phyloP scores from a whole-genome alignment of 176 grass and related monocot genomes.

The Zea mays region DNA sequence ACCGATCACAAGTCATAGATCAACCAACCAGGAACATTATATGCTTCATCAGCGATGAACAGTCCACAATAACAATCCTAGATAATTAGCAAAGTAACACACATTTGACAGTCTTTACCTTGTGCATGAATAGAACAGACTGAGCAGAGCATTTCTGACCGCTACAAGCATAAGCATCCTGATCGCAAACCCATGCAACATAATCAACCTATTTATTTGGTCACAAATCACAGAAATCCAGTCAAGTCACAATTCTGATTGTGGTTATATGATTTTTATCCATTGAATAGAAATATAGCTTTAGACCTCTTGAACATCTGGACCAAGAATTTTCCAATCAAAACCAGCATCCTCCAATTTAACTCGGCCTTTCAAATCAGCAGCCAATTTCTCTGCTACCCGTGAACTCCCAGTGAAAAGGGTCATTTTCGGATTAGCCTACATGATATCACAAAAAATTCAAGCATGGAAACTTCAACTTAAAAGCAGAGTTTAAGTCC shows the following conservation, averaged over 20 bases:
- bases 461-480: constrained; percentile 17
- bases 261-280: not conserved
- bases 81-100: not conserved
- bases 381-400: constrained; percentile 84
- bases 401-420: constrained; percentile 94
- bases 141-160: constrained; percentile 99
- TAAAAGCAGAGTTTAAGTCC: not conserved
- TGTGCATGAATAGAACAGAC: constrained; percentile 92
- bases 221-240: constrained; percentile 25
- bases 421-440: constrained; percentile 91
- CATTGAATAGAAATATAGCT: constrained; percentile 5
- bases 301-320: constrained; percentile 91
- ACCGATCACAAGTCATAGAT: not conserved
- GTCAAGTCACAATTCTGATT: constrained; percentile 3
- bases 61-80: not conserved
- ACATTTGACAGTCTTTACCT: constrained; percentile 49
- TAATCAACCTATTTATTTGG: constrained; percentile 82
- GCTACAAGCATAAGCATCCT: constrained; percentile 98
- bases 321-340: constrained; percentile 99
- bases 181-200: constrained; percentile 96
- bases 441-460: constrained; percentile 31
- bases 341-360: constrained; percentile 98
- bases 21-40: constrained; percentile 17
- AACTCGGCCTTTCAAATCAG: constrained; percentile 80
- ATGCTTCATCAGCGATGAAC: not conserved